phyloP scores from a whole-genome alignment of 352 stramenopile genomes.

The Phytopythium chamaehyphon region DNA sequence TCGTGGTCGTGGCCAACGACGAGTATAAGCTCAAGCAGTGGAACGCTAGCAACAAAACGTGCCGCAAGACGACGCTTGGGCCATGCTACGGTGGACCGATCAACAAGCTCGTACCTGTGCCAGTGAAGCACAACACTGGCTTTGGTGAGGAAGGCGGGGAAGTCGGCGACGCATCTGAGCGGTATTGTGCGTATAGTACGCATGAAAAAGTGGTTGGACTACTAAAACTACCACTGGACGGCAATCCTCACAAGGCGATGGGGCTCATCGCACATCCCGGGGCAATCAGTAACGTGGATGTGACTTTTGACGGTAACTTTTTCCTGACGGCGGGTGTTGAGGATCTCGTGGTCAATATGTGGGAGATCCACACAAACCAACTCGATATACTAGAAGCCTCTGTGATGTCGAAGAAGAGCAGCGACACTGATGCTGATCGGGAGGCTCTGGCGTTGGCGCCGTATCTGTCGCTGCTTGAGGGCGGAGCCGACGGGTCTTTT shows the following conservation, averaged over 20 bases:
- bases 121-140: conserved; percentile 14
- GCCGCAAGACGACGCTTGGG: conserved; percentile 85
- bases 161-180: conserved; percentile 25
- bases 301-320: conserved; percentile 82
- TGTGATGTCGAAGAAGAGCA: conserved; percentile 5
- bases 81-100: conserved; percentile 90
- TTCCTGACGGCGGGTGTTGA: conserved; percentile 85
- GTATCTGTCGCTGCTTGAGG: conserved; percentile 86
- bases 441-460: conserved; percentile 41
- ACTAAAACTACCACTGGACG: conserved; percentile 88
- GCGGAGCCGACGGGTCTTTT: conserved; percentile 71
- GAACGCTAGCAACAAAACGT: conserved; percentile 90
- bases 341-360: conserved; percentile 92
- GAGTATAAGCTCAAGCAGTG: conserved; percentile 95
- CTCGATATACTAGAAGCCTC: conserved; percentile 66
- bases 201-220: conserved; percentile 83
- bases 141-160: neutral
- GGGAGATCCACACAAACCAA: conserved; percentile 78
- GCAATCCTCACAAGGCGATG: conserved; percentile 90
- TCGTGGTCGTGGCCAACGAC: conserved; percentile 86
- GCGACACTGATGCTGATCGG: conserved; percentile 7
- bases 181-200: conserved; percentile 82
- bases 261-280: conserved; percentile 91
- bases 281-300: conserved; percentile 82
- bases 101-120: conserved; percentile 72